Conservation (phyloP, 2,329 filamentous ascomycete species). For the Cadophora malorum region DNA sequence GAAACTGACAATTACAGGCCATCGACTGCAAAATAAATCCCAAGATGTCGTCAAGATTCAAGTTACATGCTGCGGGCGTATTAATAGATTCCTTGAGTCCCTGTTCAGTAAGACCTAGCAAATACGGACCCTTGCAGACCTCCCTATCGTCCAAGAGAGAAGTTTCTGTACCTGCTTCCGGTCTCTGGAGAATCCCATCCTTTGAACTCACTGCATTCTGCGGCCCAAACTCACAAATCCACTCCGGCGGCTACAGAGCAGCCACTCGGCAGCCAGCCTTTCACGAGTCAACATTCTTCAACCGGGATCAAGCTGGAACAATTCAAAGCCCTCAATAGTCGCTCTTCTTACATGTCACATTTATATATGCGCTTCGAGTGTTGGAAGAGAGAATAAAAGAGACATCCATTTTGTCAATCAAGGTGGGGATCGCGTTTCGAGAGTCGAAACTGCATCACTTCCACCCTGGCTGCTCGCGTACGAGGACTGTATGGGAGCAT, state of each 20-base stretch:
- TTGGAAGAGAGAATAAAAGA: neutral
- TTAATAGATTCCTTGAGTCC: constrained; percentile 1
- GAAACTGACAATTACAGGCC: neutral
- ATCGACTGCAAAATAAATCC: neutral
- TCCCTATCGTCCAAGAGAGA: neutral
- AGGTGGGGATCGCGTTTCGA: neutral
- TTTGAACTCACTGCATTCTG: constrained; percentile 17
- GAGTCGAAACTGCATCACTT: neutral
- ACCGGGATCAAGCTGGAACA: constrained; percentile 30
- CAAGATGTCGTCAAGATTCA: neutral
- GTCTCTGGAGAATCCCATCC: constrained; percentile 6
- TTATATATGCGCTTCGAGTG: constrained; percentile 21
- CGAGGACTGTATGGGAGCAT: neutral
- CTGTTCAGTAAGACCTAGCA: constrained; percentile 5
- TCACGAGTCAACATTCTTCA: constrained; percentile 11
- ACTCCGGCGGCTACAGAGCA: constrained; percentile 35
- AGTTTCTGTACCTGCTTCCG: constrained; percentile 26
- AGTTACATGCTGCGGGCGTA: neutral
- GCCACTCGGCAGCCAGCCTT: constrained; percentile 32
- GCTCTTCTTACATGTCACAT: constrained; percentile 22
- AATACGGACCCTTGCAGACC: constrained; percentile 3
- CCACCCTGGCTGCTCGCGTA: neutral
- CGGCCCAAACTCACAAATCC: constrained; percentile 34
- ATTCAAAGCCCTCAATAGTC: constrained; percentile 9
- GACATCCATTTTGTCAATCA: neutral